Percentiles rank a stretch among this genome's conserved stretches.
Conservation (phyloP, 805 yeast species). For the Suhomyces sp. region DNA sequence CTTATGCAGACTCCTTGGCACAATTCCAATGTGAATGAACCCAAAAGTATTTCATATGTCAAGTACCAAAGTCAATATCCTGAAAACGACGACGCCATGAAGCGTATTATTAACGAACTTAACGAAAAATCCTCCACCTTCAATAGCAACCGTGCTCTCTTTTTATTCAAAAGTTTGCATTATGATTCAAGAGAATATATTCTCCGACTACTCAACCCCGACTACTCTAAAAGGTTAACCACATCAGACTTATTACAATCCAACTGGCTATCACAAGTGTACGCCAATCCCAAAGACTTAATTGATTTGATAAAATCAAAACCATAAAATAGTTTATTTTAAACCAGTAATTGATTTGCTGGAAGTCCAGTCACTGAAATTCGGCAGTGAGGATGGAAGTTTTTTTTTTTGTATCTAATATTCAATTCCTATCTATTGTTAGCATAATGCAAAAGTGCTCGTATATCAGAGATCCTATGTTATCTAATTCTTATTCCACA, state of each 20-base stretch:
- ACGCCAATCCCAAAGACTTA: conserved; percentile 39
- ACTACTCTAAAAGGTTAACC: conserved; percentile 21
- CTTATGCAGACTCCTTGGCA: conserved; percentile 51
- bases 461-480: too few species aligned
- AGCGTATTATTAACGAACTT: conserved; percentile 12
- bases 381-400: too few species aligned
- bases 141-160: conserved; percentile 31
- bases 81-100: conserved; percentile 9
- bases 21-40: conserved; percentile 29
- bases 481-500: too few species aligned
- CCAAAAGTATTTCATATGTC: conserved; percentile 19
- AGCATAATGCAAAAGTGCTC: too few species aligned
- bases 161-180: conserved; percentile 35
- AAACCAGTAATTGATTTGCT: too few species aligned
- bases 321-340: too few species aligned
- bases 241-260: conserved; percentile 28
- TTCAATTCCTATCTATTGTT: too few species aligned
- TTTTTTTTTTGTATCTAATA: too few species aligned
- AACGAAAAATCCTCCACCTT: conserved; percentile 13
- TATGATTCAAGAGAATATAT: conserved; percentile 36
- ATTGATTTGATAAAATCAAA: conserved; percentile 12
- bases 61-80: conserved; percentile 31
- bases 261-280: conserved; percentile 40
- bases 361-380: too few species aligned
- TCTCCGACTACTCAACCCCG: conserved; percentile 36